Conservation (phyloP, 352 stramenopile genomes). For the Phytophthora pini region DNA sequence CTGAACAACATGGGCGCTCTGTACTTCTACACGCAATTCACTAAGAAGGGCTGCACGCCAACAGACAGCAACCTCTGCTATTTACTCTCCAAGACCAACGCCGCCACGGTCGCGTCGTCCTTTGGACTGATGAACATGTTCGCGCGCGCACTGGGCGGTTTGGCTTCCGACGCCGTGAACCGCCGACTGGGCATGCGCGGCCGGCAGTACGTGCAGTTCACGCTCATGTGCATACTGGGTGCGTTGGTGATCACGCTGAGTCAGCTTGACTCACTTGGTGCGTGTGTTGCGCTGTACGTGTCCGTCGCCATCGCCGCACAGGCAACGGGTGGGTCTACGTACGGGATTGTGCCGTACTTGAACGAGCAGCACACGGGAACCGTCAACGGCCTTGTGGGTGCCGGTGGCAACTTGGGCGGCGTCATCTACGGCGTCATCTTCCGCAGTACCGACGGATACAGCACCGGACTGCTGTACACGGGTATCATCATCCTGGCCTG, state of each 20-base stretch:
- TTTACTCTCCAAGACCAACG: conserved; percentile 59
- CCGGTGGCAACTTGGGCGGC: conserved; percentile 70
- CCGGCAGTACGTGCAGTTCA: conserved; percentile 86
- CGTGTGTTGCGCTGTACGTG: conserved; percentile 88
- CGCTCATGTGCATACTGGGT: conserved; percentile 79
- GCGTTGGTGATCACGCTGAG: conserved; percentile 90
- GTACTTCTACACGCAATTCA: conserved; percentile 94
- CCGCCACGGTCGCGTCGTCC: conserved; percentile 89
- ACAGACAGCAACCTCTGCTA: conserved; percentile 40
- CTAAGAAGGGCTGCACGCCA: conserved; percentile 51
- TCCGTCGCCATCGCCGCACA: conserved; percentile 94
- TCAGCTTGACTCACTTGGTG: conserved; percentile 66
- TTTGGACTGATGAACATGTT: conserved; percentile 97
- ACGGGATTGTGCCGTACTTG: conserved; percentile 79
- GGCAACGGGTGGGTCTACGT: conserved; percentile 70
- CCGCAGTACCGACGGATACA: conserved; percentile 46
- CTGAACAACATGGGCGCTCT: conserved; percentile 95
- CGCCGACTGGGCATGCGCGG: conserved; percentile 88
- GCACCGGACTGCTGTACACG: conserved; percentile 56
- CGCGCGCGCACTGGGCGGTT: conserved; percentile 87
- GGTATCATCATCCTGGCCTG: conserved; percentile 63
- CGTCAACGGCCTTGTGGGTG: conserved; percentile 70
- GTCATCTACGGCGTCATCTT: conserved; percentile 83
- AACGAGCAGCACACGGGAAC: conserved; percentile 72
- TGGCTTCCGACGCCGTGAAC: conserved; percentile 88